Base-by-base conservation (phyloP, 2,329 filamentous ascomycete species). In the Fusarium newnesense region DNA sequence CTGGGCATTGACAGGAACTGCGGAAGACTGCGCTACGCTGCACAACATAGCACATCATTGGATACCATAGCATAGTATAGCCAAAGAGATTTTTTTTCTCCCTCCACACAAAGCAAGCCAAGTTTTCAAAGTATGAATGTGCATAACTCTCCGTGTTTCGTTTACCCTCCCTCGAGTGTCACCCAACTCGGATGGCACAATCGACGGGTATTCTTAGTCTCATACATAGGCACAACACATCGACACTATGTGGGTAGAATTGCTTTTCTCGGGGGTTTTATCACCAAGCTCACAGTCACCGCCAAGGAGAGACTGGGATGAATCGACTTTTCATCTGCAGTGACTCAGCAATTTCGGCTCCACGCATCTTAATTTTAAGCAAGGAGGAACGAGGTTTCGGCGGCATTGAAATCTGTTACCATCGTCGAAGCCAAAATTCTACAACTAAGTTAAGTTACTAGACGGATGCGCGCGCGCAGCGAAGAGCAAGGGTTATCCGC, bases 1-100 rank as follows among this genome's bases (percentile, higher is more conserved):
- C 70, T 76, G 70, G 72, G 66, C 64, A 62, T 71, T 47, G 60
- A 69, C 72, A 74, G 76, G 72, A 77, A 77, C 67, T 73, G 69
- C 73, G 76, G 74, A 76, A 76, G 76, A 77, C 76, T 77, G 75
- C 75, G 76, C 68, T 72, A 72, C 75, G 75, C 43, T 74, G 74
- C 73, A 76, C 61, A 75, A 56, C 74, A 76, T 74, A 77, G 70
- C 70, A 77, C 67, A 77, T 75, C 65, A 75, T 77, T 75, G 72
- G 64, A 76, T 74, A 76, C 67, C 70, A 76, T 74, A 75, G 72
- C 74, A 76, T 75, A 77, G 68, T 76, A 77, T 76, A 77, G 72
- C 53, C 70, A 71, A 75, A 76, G 72, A 75, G 67, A 69, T 63
- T 60, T 70, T 67, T 67, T 61, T 72, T 69, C 74, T 72, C 73